Conservation (phyloP, 31 red algal genomes). For the Porphyra umbilicalis region DNA sequence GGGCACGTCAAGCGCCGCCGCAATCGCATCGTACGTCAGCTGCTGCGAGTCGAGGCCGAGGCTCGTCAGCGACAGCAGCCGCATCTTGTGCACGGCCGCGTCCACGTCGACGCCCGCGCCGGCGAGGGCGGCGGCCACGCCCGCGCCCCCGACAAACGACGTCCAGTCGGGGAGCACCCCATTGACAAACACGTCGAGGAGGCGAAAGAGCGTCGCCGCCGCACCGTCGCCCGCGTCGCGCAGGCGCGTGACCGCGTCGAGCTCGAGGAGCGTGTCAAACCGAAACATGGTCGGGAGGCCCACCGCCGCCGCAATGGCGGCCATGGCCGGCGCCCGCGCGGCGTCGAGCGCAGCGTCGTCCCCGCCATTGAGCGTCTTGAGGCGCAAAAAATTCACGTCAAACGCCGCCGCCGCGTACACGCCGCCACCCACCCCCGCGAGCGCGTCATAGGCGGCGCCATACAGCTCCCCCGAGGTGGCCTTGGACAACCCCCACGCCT, state of each 20-base stretch:
- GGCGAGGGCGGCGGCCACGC: constrained; percentile 29
- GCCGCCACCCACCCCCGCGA: background rate
- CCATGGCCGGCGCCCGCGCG: constrained; percentile 13
- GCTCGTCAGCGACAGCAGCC: constrained; percentile 73
- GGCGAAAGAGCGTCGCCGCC: constrained; percentile 32
- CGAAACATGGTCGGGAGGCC: constrained; percentile 59
- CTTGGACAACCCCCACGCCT: constrained; percentile 12
- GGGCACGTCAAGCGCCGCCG: constrained; percentile 52
- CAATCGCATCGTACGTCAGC: constrained; percentile 72
- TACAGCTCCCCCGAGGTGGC: constrained; percentile 26
- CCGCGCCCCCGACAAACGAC: constrained; percentile 42
- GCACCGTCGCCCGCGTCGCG: constrained; percentile 19
- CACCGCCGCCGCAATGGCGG: constrained; percentile 48
- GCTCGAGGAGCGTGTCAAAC: constrained; percentile 75
- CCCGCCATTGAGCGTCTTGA: constrained; percentile 14
- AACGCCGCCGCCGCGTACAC: background rate
- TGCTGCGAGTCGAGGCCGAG: constrained; percentile 71
- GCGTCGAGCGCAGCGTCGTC: background rate
- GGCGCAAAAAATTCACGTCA: constrained; percentile 3
- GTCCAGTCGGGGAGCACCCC: constrained; percentile 50
- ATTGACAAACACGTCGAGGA: constrained; percentile 59
- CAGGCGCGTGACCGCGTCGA: constrained; percentile 71
- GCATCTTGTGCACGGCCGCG: constrained; percentile 82
- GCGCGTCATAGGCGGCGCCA: background rate
- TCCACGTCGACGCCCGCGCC: constrained; percentile 37